Conservation (phyloP, 176 grass and related monocot species). For the Urochloa ruziziensis region DNA sequence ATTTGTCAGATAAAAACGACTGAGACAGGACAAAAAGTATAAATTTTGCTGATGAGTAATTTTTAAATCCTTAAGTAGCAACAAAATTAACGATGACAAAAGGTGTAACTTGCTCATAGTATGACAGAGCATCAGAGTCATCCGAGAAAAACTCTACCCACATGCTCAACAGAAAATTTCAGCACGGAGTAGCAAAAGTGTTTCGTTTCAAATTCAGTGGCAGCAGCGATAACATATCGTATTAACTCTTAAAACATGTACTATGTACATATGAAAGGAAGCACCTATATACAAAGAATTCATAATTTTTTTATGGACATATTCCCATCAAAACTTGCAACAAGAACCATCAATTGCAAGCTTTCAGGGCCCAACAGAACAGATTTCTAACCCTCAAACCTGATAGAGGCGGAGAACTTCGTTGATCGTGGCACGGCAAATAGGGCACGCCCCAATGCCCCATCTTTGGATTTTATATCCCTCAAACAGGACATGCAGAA, state of each 20-base stretch:
- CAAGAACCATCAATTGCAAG: not conserved
- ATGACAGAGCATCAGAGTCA: too few species aligned
- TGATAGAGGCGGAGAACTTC: slow-evolving; percentile 73
- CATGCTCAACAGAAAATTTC: not conserved
- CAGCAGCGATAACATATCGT: not conserved
- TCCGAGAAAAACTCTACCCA: too few species aligned
- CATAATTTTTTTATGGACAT: not conserved
- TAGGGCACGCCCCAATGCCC: slow-evolving; percentile 76
- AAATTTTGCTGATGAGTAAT: too few species aligned
- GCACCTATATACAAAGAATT: not conserved
- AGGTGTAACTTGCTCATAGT: too few species aligned
- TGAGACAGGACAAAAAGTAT: too few species aligned
- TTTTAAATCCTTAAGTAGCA: too few species aligned
- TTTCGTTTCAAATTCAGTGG: not conserved
- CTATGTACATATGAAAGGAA: slow-evolving; percentile 17
- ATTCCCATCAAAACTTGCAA: not conserved
- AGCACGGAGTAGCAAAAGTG: not conserved
- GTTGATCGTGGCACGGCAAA: slow-evolving; percentile 76
- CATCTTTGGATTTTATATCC: slow-evolving; percentile 78
- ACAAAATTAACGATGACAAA: too few species aligned
- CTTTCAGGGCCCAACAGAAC: not conserved
- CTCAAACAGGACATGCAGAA: slow-evolving; percentile 88
- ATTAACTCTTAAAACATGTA: not conserved
- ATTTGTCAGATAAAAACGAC: too few species aligned
- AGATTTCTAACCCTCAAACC: slow-evolving; percentile 54